Evolutionary conservation across 2,329 filamentous ascomycete genomes (phyloP).

Genomic region (Colletotrichum chlorophyti): DNA sequence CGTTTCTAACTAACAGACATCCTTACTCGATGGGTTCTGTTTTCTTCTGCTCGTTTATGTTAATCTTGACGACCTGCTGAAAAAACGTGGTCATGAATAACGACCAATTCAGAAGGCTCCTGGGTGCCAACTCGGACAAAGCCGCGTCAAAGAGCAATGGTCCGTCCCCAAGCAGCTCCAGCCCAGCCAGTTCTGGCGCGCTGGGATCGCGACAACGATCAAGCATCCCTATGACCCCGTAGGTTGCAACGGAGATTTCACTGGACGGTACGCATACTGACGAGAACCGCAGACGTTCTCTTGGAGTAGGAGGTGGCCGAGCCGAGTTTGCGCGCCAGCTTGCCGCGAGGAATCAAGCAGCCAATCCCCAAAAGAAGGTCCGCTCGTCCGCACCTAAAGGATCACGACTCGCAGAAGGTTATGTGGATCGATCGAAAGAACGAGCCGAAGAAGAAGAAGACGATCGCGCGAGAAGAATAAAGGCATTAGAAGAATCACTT

Average conservation of each 20-base stretch:
- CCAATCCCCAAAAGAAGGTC: constrained; percentile 73
- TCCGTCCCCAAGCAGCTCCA: constrained; percentile 43
- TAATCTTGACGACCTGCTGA: background rate
- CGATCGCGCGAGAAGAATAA: constrained; percentile 69
- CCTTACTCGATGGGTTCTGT: no score
- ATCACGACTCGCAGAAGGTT: constrained; percentile 78
- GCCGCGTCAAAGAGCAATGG: constrained; percentile 51
- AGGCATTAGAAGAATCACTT: constrained; percentile 80
- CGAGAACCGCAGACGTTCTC: constrained; percentile 63
- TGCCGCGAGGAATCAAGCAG: constrained; percentile 70
- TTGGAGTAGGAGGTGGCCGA: constrained; percentile 57
- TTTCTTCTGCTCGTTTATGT: background rate
- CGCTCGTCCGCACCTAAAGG: constrained; percentile 84
- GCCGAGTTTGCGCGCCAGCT: constrained; percentile 85
- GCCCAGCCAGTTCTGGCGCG: constrained; percentile 42
- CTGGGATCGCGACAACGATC: constrained; percentile 81
- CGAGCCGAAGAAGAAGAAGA: constrained; percentile 62
- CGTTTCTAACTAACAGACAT: no score
- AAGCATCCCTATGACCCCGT: constrained; percentile 95
- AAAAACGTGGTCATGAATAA: constrained; percentile 77
- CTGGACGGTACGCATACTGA: constrained; percentile 32
- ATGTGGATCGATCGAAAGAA: constrained; percentile 79
- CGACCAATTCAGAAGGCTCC: constrained; percentile 85
- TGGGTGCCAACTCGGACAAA: constrained; percentile 60
- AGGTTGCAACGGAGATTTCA: constrained; percentile 46